phyloP scores from a whole-genome alignment of 176 grass and related monocot species.

The Bothriochloa decipiens region DNA sequence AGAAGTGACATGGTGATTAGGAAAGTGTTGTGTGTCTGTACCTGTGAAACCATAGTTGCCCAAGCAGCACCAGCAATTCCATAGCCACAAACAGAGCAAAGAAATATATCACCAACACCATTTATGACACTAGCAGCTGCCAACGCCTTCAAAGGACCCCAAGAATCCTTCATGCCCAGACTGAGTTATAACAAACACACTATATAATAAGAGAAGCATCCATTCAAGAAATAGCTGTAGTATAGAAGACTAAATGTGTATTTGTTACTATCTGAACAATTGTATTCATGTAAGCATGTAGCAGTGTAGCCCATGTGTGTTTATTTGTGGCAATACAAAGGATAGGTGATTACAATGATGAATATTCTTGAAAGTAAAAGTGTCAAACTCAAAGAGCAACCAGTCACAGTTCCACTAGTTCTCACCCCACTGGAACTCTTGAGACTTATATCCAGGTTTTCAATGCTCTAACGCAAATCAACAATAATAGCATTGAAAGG shows the following conservation, averaged over 20 bases:
- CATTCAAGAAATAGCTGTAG: slow-evolving; percentile 28
- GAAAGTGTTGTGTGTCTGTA: slow-evolving; percentile 40
- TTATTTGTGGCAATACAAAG: slow-evolving; percentile 11
- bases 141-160: slow-evolving; percentile 95
- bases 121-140: slow-evolving; percentile 83
- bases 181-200: slow-evolving; percentile 53
- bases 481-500: neutral
- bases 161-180: slow-evolving; percentile 98
- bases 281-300: neutral
- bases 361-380: slow-evolving; percentile 18
- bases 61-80: slow-evolving; percentile 98
- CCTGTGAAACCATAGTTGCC: slow-evolving; percentile 99
- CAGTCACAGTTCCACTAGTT: slow-evolving; percentile 6
- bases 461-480: neutral
- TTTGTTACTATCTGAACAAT: slow-evolving; percentile 18
- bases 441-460: slow-evolving; percentile 5
- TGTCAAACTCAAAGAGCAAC: slow-evolving; percentile 24
- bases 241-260: neutral
- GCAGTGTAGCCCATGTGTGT: neutral
- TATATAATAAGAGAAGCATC: slow-evolving; percentile 42
- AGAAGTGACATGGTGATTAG: neutral
- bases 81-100: slow-evolving; percentile 80
- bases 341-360: neutral
- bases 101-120: slow-evolving; percentile 75
- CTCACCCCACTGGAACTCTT: neutral